Base-by-base conservation (phyloP, 2,329 filamentous ascomycete species). In the Fusarium sp. region DNA sequence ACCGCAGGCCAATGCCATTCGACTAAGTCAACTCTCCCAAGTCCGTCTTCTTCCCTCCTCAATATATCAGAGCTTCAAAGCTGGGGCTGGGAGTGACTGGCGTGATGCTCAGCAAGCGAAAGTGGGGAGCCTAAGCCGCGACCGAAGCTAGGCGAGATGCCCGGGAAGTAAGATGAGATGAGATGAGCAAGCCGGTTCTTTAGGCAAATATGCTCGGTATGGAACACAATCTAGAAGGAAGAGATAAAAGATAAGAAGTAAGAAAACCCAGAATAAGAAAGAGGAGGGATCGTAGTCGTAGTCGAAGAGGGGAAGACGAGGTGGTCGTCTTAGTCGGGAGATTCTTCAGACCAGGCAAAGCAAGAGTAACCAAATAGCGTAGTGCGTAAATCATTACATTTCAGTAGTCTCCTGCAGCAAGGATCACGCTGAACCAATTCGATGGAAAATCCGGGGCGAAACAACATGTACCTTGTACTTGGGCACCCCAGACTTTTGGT, bases 381-480 rank as follows among this genome's bases (percentile, higher is more conserved):
- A 47, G 20, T 24, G 43, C 53, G 54, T 51, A 49, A 34, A 57
- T 40, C 30, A 49, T 57, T 40, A 25, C 53, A 65, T 47, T 60
- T 53, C 34, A 53, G 34, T 66, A 66, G 62, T 55, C 62, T 66
- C 49, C 58, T 67, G 51, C 65, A 68, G 71, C 63, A 72, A 58
- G 73, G 71, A 75, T 75, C 73, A 73, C 67, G 62, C 67, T 65
- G 73, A 68, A 74, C 73, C 73, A 74, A 72, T 68, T 73, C 73
- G 61, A 75, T 68, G 71, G 73, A 65, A 75, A 75, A 75, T 75
- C 73, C 73, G 73, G 73, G 73, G 72, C 44, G 30, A 38, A 49
- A 57, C 54, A 40, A 38, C 20, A 40, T 22, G 45, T 48, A 57
- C 34, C 49, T 27, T 27, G 49, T 34, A 52, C 49, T 43, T 38